A percentile compares a stretch with the other conserved stretches of the same genome.
Conservation (phyloP, 441 rosid species). For the Gossypium schwendimanii region DNA sequence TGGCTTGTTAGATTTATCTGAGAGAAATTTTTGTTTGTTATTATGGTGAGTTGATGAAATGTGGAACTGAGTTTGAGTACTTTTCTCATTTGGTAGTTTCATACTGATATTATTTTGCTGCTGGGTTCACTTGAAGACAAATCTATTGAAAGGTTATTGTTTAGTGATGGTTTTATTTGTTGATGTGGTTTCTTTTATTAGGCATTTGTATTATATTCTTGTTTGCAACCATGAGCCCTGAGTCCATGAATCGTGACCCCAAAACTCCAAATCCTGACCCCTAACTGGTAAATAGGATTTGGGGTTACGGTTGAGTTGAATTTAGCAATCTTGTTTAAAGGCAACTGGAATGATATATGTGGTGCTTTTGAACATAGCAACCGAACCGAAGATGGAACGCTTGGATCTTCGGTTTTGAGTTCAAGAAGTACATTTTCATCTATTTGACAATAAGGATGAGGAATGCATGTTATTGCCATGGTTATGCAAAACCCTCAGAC, state of each 20-base stretch:
- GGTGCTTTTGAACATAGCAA: not conserved
- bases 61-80: conserved; percentile 16
- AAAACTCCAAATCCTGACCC: not conserved
- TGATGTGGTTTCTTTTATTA: not conserved
- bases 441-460: too few relatives aligned
- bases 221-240: not conserved
- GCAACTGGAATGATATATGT: not conserved
- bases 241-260: too few relatives aligned
- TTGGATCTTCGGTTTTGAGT: too few relatives aligned
- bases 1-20: not conserved
- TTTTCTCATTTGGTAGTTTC: conserved; percentile 9
- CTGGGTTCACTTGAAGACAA: not conserved
- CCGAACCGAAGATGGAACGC: too few relatives aligned
- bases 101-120: conserved; percentile 9
- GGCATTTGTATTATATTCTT: not conserved
- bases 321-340: not conserved
- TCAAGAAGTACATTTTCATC: too few relatives aligned
- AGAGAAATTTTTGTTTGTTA: conserved; percentile 27
- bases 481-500: too few relatives aligned
- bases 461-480: too few relatives aligned
- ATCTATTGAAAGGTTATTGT: not conserved
- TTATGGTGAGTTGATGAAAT: conserved; percentile 13
- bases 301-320: not conserved
- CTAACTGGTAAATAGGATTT: not conserved
- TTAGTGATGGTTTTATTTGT: not conserved